Evolutionary conservation across 345 rosid species (phyloP).

Genomic region (Brassica cretica): DNA sequence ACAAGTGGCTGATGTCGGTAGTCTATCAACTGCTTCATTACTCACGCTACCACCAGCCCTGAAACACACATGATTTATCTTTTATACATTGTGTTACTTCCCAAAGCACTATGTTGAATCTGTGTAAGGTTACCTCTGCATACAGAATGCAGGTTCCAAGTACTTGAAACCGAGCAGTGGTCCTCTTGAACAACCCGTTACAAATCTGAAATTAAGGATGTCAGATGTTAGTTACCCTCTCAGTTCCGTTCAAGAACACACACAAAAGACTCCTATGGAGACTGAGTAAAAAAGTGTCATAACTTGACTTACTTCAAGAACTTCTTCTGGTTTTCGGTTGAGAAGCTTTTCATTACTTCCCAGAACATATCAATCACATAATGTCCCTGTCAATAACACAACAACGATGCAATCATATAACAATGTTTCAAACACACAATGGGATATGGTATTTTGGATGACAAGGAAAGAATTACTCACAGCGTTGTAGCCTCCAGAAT

Average conservation of each 20-base stretch:
- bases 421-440: constrained; percentile 8
- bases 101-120: background rate
- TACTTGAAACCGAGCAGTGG: constrained; percentile 88
- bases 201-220: constrained; percentile 60
- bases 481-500: constrained; percentile 83
- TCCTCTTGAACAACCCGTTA: constrained; percentile 97
- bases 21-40: constrained; percentile 74
- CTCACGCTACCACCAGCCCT: constrained; percentile 23
- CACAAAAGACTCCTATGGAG: background rate
- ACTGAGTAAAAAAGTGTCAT: background rate
- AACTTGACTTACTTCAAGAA: constrained; percentile 73
- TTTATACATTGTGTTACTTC: background rate
- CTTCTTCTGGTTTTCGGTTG: constrained; percentile 79
- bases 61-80: constrained; percentile 17
- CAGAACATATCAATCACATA: constrained; percentile 95
- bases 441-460: constrained; percentile 8
- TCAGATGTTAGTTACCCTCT: constrained; percentile 12
- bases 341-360: constrained; percentile 89
- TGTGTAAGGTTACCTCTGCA: constrained; percentile 67
- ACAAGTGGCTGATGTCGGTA: constrained; percentile 96
- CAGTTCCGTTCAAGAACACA: too few species aligned
- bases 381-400: constrained; percentile 69
- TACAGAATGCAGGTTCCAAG: constrained; percentile 90
- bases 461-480: constrained; percentile 46
- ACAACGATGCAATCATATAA: constrained; percentile 17